Base-by-base conservation (phyloP, 805 yeast species). In the Metschnikowia kunwiensis region DNA sequence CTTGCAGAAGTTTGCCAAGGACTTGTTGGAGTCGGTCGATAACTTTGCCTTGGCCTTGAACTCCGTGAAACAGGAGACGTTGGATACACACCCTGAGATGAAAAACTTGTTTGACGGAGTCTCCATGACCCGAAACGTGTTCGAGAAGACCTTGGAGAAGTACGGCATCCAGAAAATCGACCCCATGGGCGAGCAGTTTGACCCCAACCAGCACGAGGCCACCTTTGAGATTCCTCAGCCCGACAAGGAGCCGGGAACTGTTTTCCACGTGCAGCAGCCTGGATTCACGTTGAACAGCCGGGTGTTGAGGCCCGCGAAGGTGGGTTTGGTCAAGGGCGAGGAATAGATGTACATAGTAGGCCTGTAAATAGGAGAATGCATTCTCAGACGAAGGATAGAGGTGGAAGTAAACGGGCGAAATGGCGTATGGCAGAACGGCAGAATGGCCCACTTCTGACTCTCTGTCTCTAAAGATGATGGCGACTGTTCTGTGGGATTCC, bases 261-360 rank as follows among this genome's bases (percentile, higher is more conserved):
- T 88, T 41, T 84, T 89, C 78, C 86, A 78, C 55, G 96, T 89
- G 42, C 96, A 88, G 68, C 96, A 85, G 66, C 75, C 82, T 16
- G 97, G 97, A 27, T 88, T 81, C 68, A 79, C 82, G 42, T 73
- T 87, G 55, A 87, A 87, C 67, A 78, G 82, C 52, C 77, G 97
- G 60, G 95, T 88, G 22, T 74, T 88, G 58, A 78, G 97, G 67
- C 95, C 97, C 21, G 96, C 97, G 41, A 88, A 88, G 73, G 97
- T 88, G 49, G 97, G 97, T 51, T 77, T 88, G 55, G 96, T 88
- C 49, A 86, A 83, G 68, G 77, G 63, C 42, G 53, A 47, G 18
- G 43, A 43, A 28, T 36, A 30, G 18, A n/a, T n/a, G n/a, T n/a
- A n/a, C n/a, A n/a, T n/a, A n/a, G n/a, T n/a, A n/a, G n/a, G n/a